Base-by-base conservation (phyloP, 164 flowering plant species). In the Liquidambar formosana region DNA sequence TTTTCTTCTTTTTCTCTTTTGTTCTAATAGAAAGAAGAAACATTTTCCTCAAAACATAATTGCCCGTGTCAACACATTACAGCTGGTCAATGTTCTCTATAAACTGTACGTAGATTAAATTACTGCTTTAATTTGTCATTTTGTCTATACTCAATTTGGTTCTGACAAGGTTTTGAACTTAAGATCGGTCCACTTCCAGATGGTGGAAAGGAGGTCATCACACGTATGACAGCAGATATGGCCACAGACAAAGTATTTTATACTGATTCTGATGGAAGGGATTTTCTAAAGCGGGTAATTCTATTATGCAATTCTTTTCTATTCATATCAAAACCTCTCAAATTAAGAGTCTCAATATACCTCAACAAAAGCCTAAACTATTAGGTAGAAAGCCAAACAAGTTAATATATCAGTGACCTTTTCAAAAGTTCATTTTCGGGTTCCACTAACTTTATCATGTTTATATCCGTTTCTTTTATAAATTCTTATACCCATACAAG, bases 201-300 rank as follows among this genome's bases (percentile, higher is more conserved):
- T 57, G 70, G 82, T 74, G 97, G 94, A 54, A 93, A 93, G 70
- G 98, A 93, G 78, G 87, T 91, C 48, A 84, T 93, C 69, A 85
- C 98, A 23, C 72, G 79, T 63, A 56, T 93, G 79, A 81, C 90
- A 41, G 77, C 97, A 38, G 81, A 89, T 72, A 88, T 93, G 92
- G 87, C 53, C 57, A 87, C 97, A 27, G 53, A 91, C 54, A 86
- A 84, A 77, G 84, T 71, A 75, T 93, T 87, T 62, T 91, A 87
- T 69, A 93, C 98, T 46, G 98, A 93, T 75, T 90, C 97, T 22
- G 91, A 87, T 70, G 98, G 94, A 52, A 85, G 97, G 61, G 98
- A 93, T 83, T 93, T 90, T 63, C 66, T 93, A 14, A 84, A 88
- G 74, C 80, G 98, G 89, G 98, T 88, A 84, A 57, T 10, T 70